Base-by-base conservation (phyloP, 768 basidiomycete genomes). In the Trametes meyenii region DNA sequence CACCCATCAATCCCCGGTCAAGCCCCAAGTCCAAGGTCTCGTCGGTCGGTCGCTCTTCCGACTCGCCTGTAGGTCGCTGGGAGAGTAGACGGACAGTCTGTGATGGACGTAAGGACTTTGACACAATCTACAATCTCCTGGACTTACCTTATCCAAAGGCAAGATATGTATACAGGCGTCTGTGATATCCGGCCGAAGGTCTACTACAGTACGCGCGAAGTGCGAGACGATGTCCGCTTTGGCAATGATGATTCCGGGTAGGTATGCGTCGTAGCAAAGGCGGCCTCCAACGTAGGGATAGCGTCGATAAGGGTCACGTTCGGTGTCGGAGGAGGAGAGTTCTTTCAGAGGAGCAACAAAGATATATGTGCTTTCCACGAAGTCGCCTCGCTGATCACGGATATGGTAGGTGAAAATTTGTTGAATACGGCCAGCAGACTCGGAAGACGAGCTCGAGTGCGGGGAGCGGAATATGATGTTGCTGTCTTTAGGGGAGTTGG, bases 81-180 rank as follows among this genome's bases (percentile, higher is more conserved):
- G 11, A 7, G 19, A 23, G 6, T 8, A 5, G 5, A 26, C 45
- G 21, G 19, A 46, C 45, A 23, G 21, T 46, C 45, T 46, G 7
- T 7, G 10, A 26, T 44, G 5, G 10, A 6, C 42, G 42, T 12
- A 5, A 19, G 11, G 10, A 46, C 21, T 17, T 26, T 8, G 21
- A 23, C 16, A 26, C 26, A 23, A n/a, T n/a, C n/a, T 43, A n/a
- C n/a, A 43, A 5, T 5, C 19, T 6, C 16, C 10, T 10, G 19
- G 26, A 13, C 2, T 29, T 13, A 58, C 56, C 48, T 58, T 58
- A 23, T 58, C 56, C 24, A 58, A 19, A 10, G 56, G 23, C 5
- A 58, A 38, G 8, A 40, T 48, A 50, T 58, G 56, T 14, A 58
- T 24, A n/a, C 56, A 58, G 39, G 16, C 35, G 1, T 6, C 36